These are phyloP conservation scores for Russula griseocarnosa DNA, from an alignment of 768 basidiomycete species.

Conservation along the genomic window DNA sequence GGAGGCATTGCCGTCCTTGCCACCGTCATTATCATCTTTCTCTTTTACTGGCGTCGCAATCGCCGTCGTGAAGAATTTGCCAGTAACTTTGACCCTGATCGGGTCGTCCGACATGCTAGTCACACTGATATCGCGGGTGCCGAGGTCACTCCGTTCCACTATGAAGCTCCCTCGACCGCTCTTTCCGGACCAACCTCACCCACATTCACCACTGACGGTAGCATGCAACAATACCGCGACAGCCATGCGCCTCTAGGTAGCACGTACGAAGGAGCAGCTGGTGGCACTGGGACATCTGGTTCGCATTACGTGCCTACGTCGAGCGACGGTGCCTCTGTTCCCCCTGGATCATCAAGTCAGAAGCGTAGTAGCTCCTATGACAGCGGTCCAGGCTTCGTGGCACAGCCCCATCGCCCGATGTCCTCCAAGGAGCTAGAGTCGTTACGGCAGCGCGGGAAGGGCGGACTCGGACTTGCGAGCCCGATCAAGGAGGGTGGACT, in stretches of 20 bases:
- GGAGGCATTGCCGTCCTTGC: conserved; percentile 31
- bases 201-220: conserved; percentile 8
- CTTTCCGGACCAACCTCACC: conserved; percentile 23
- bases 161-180: conserved; percentile 29
- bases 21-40: conserved; percentile 30
- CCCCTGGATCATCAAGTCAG: background rate
- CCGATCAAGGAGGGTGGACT: conserved; percentile 16
- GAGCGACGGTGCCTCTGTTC: conserved; percentile 18
- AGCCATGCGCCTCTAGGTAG: conserved; percentile 29
- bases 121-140: conserved; percentile 26
- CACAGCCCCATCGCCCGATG: too few relatives aligned
- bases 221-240: conserved; percentile 33
- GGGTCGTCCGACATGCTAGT: conserved; percentile 34
- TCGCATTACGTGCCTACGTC: conserved; percentile 26
- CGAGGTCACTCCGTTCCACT: conserved; percentile 27
- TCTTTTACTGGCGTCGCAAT: conserved; percentile 35
- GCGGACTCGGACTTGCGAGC: conserved; percentile 31
- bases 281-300: conserved; percentile 28
- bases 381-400: conserved; percentile 13
- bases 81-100: conserved; percentile 49
- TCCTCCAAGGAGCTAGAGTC: conserved; percentile 35
- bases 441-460: conserved; percentile 23
- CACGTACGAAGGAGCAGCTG: conserved; percentile 22
- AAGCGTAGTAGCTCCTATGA: background rate
- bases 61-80: conserved; percentile 44